phyloP scores from a whole-genome alignment of 1,284 basidiomycete species.

The Athelia sp. region DNA sequence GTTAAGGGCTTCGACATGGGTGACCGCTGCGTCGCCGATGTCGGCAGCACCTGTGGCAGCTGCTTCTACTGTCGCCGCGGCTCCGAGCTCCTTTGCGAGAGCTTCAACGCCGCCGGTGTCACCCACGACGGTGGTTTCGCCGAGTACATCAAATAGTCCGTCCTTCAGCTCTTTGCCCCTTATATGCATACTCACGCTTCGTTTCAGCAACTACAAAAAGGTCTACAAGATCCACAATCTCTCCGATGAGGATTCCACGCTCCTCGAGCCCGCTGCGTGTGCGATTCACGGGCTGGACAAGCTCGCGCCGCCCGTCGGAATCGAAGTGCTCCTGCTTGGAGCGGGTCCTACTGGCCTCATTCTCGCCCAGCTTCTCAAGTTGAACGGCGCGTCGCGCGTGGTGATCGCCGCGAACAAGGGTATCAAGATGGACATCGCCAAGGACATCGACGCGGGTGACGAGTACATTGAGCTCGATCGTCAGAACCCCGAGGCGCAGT shows the following conservation, averaged over 20 bases:
- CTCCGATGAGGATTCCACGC: constrained; percentile 81
- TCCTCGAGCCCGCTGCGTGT: constrained; percentile 86
- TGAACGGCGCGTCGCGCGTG: constrained; percentile 74
- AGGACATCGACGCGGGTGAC: constrained; percentile 70
- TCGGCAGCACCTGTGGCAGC: constrained; percentile 46
- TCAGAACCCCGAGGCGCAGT: constrained; percentile 69
- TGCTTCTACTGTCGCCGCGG: constrained; percentile 61
- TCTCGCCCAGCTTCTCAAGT: constrained; percentile 79
- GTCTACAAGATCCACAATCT: constrained; percentile 83
- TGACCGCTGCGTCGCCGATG: constrained; percentile 72
- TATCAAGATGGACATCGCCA: constrained; percentile 81
- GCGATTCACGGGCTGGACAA: constrained; percentile 88
- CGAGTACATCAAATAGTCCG: constrained; percentile 51
- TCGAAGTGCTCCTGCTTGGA: constrained; percentile 74
- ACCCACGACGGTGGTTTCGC: constrained; percentile 54
- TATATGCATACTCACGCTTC: background rate
- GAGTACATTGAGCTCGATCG: constrained; percentile 83
- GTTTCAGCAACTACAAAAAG: constrained; percentile 49
- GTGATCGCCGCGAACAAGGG: constrained; percentile 82
- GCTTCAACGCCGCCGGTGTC: constrained; percentile 50
- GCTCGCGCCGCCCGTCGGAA: constrained; percentile 70
- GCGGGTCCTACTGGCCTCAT: constrained; percentile 81
- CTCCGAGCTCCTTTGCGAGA: constrained; percentile 49
- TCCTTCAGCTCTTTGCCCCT: constrained; percentile 1
- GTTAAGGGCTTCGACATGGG: constrained; percentile 64